These are phyloP conservation scores for Camillea tinctor DNA, from an alignment of 2,329 filamentous ascomycete genomes.

Conservation along the genomic window DNA sequence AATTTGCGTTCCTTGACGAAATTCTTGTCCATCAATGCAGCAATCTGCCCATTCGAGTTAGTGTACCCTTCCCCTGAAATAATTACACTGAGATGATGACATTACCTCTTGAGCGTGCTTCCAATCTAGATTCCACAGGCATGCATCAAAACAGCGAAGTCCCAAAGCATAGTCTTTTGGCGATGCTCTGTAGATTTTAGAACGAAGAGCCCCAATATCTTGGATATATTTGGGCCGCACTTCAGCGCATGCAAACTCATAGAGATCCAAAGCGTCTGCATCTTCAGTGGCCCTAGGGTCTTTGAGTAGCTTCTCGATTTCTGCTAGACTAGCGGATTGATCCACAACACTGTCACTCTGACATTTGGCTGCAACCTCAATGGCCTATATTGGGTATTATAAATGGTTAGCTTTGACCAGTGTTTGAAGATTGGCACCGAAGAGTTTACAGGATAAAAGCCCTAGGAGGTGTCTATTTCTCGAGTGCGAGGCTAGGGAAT, in stretches of 20 bases:
- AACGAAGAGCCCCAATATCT: slow-evolving; percentile 50
- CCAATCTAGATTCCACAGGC: slow-evolving; percentile 55
- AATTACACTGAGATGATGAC: background rate
- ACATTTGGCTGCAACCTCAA: slow-evolving; percentile 48
- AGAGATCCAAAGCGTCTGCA: slow-evolving; percentile 50
- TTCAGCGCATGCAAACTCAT: slow-evolving; percentile 52
- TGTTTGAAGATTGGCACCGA: background rate
- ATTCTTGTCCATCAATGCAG: slow-evolving; percentile 51
- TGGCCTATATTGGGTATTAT: slow-evolving; percentile 17
- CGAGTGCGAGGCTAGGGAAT: no score
- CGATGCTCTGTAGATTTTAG: slow-evolving; percentile 52
- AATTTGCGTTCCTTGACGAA: slow-evolving; percentile 47
- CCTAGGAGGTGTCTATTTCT: no score
- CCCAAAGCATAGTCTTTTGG: slow-evolving; percentile 44
- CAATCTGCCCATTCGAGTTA: slow-evolving; percentile 42
- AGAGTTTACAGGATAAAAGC: background rate
- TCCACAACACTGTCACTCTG: slow-evolving; percentile 49
- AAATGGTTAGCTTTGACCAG: background rate
- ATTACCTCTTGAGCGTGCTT: slow-evolving; percentile 56
- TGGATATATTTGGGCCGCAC: slow-evolving; percentile 43
- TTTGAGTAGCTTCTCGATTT: slow-evolving; percentile 46
- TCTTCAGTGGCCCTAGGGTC: slow-evolving; percentile 48
- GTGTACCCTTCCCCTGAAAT: background rate
- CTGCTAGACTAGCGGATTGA: slow-evolving; percentile 43
- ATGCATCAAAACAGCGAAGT: slow-evolving; percentile 49